These are phyloP conservation scores for Elaphomyces granulatus DNA, from an alignment of 495 filamentous ascomycete species.

Conservation along the genomic window DNA sequence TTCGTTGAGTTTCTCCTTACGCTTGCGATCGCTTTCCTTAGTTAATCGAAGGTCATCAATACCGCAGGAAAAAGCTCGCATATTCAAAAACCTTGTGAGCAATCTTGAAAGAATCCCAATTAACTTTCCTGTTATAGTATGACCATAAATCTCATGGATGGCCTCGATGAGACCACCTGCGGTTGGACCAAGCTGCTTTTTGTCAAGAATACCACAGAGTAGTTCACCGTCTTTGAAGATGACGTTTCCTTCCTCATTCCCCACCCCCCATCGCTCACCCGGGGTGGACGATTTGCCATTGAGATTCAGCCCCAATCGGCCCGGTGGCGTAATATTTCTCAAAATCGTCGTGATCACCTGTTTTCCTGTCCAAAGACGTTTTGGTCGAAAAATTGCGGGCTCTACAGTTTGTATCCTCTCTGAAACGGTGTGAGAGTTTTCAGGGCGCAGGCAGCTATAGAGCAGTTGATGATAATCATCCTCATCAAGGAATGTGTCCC, in stretches of 20 bases:
- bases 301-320: constrained; percentile 65
- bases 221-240: constrained; percentile 78
- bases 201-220: constrained; percentile 85
- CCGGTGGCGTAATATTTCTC: constrained; percentile 68
- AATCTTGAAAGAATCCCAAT: constrained; percentile 82
- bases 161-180: constrained; percentile 82
- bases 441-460: constrained; percentile 77
- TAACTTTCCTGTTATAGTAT: constrained; percentile 66
- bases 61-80: constrained; percentile 91
- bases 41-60: constrained; percentile 93
- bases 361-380: constrained; percentile 88
- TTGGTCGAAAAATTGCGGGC: constrained; percentile 73
- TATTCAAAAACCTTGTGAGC: constrained; percentile 76
- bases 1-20: constrained; percentile 53
- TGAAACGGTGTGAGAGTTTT: constrained; percentile 63
- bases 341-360: constrained; percentile 89
- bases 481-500: constrained; percentile 82
- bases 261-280: constrained; percentile 61
- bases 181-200: constrained; percentile 81
- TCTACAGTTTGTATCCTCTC: constrained; percentile 60
- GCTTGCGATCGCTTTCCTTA: constrained; percentile 54
- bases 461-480: constrained; percentile 87
- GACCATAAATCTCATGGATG: constrained; percentile 87
- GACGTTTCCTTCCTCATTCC: constrained; percentile 59
- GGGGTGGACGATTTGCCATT: constrained; percentile 62